Percentiles rank a stretch among this genome's conserved stretches.
phyloP scores from a whole-genome alignment of 164 flowering plant genomes.

The Platanus orientalis region DNA sequence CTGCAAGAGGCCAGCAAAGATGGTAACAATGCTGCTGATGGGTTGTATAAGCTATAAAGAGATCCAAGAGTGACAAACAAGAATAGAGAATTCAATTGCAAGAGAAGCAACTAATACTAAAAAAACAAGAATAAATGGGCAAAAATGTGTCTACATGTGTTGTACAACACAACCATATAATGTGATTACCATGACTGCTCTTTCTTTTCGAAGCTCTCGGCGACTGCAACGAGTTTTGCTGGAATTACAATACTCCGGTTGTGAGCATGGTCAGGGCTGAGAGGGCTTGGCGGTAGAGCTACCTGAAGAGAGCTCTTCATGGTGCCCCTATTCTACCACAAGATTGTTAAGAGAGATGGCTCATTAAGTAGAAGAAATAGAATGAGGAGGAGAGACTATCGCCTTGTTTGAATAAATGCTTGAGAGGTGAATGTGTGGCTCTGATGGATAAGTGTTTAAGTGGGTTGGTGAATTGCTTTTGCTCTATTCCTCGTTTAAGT shows the following conservation, averaged over 20 bases:
- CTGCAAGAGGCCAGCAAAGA: constrained; percentile 34
- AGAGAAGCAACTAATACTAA: background rate
- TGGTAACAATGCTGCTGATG: background rate
- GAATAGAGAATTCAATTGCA: background rate
- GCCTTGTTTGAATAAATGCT: constrained; percentile 29
- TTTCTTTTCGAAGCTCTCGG: constrained; percentile 42
- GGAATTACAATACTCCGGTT: constrained; percentile 38
- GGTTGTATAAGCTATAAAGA: no score
- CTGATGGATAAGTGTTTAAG: constrained; percentile 3
- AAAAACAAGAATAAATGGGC: background rate
- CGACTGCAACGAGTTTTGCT: constrained; percentile 14
- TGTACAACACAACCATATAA: background rate
- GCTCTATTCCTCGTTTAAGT: constrained; percentile 15
- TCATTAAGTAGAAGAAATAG: constrained; percentile 2
- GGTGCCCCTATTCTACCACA: constrained; percentile 3
- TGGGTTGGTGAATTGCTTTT: constrained; percentile 26
- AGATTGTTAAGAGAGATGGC: background rate
- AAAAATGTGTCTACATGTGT: background rate
- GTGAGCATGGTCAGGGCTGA: constrained; percentile 14
- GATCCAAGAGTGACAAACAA: background rate
- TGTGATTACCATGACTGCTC: constrained; percentile 61
- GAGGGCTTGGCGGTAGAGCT: constrained; percentile 13
- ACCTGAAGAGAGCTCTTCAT: constrained; percentile 24
- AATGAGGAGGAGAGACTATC: constrained; percentile 14
- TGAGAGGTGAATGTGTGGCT: constrained; percentile 58